Percentiles rank a stretch among this genome's conserved stretches.
phyloP scores from a whole-genome alignment of 768 basidiomycete species.

The Amanita muscaria region DNA sequence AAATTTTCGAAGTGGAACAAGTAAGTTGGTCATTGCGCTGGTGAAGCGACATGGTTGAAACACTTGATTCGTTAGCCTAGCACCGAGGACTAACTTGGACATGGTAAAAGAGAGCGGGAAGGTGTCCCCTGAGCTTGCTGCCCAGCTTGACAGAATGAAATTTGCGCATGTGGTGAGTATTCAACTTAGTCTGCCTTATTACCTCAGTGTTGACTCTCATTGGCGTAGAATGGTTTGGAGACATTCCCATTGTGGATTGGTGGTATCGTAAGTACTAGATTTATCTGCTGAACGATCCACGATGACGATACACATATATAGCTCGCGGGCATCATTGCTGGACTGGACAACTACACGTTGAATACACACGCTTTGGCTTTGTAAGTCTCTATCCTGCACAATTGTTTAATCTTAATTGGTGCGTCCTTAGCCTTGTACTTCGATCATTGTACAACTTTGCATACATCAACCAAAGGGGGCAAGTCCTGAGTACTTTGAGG shows the following conservation, averaged over 20 bases:
- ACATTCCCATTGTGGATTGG: constrained; percentile 21
- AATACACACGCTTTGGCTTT: constrained; percentile 21
- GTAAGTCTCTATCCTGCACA: constrained; percentile 15
- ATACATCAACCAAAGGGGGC: constrained; percentile 20
- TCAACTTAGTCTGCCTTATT: too few species aligned
- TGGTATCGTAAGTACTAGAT: constrained; percentile 13
- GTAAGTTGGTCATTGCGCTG: too few species aligned
- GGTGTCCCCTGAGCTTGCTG: constrained; percentile 12
- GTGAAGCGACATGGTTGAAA: too few species aligned
- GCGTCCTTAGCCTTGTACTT: constrained; percentile 13
- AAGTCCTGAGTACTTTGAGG: constrained; percentile 10
- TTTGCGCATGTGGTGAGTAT: constrained; percentile 16
- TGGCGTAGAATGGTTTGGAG: constrained; percentile 22
- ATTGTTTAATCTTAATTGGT: too few species aligned
- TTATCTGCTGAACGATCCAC: background rate
- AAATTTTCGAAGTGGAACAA: constrained; percentile 11
- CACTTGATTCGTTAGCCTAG: too few species aligned
- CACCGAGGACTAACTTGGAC: constrained; percentile 14
- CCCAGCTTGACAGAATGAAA: constrained; percentile 14
- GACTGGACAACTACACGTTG: constrained; percentile 14
- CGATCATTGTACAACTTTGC: constrained; percentile 22
- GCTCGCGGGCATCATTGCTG: constrained; percentile 9
- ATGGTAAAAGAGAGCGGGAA: constrained; percentile 12
- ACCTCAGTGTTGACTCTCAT: background rate
- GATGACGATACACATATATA: background rate